These are phyloP conservation scores for Populus alba DNA, from an alignment of 345 rosid genomes.

Conservation along the genomic window DNA sequence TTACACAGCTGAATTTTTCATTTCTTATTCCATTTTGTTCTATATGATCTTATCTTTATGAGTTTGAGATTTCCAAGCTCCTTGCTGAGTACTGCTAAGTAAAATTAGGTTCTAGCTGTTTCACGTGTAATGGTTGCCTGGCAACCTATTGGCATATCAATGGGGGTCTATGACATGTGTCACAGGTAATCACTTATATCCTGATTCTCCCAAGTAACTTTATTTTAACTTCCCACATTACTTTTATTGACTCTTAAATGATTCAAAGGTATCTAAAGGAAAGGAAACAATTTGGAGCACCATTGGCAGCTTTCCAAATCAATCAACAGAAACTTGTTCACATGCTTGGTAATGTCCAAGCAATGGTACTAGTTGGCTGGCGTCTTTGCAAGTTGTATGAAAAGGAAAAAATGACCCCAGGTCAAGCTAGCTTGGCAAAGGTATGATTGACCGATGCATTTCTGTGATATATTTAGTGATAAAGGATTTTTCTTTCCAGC, in stretches of 20 bases:
- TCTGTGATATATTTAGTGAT: not conserved
- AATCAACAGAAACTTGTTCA: slow-evolving; percentile 89
- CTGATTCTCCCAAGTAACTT: not conserved
- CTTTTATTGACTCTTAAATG: slow-evolving; percentile 12
- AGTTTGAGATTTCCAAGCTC: not conserved
- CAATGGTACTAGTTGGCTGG: slow-evolving; percentile 92
- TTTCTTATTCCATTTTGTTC: not conserved
- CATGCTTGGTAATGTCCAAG: slow-evolving; percentile 88
- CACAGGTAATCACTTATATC: slow-evolving; percentile 54
- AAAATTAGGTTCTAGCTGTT: slow-evolving; percentile 73
- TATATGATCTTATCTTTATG: not conserved
- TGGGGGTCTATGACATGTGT: slow-evolving; percentile 97
- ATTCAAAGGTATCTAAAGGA: slow-evolving; percentile 70
- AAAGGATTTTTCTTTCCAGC: not conserved
- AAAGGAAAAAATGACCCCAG: slow-evolving; percentile 77
- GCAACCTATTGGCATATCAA: slow-evolving; percentile 92
- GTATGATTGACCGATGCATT: slow-evolving; percentile 33
- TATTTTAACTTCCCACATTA: not conserved
- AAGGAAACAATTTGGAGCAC: slow-evolving; percentile 98
- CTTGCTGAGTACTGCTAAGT: slow-evolving; percentile 7
- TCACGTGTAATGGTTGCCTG: slow-evolving; percentile 95
- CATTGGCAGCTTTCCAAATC: slow-evolving; percentile 86
- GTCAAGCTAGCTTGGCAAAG: slow-evolving; percentile 98
- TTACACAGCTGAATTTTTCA: not conserved
- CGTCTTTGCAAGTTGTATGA: slow-evolving; percentile 92